phyloP scores from a whole-genome alignment of 108 stramenopile genomes.

The Aurantiochytrium sp. region DNA sequence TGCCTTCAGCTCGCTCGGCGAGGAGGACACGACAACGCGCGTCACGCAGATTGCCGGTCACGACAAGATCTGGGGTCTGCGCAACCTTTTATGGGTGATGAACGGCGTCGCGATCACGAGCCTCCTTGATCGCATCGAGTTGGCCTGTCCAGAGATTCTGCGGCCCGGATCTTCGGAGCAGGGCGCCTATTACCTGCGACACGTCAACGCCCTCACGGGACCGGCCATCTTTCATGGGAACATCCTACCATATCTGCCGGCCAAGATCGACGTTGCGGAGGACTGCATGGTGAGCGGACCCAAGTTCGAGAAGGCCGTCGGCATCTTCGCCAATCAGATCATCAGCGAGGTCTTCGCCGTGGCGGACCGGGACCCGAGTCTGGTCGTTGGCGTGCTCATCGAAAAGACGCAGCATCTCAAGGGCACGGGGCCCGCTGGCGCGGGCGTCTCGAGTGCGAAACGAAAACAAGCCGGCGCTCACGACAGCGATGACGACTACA shows the following conservation, averaged over 20 bases:
- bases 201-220: background rate
- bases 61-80: background rate
- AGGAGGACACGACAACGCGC: background rate
- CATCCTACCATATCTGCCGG: background rate
- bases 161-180: background rate
- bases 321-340: background rate
- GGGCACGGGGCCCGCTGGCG: background rate
- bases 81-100: background rate
- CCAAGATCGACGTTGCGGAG: background rate
- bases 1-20: background rate
- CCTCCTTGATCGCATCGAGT: background rate
- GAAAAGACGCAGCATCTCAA: background rate
- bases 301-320: constrained; percentile 21
- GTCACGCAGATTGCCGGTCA: background rate
- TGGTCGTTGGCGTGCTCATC: background rate
- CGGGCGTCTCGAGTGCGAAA: too few species aligned
- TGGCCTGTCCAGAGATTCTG: background rate
- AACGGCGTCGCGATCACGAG: background rate
- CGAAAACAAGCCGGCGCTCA: background rate
- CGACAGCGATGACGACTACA: background rate
- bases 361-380: too few species aligned
- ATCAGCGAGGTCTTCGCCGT: background rate
- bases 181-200: background rate
- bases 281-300: background rate
- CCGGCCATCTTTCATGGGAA: constrained; percentile 3